A percentile compares a stretch with the other conserved stretches of the same genome.
Conservation (phyloP, 2,329 filamentous ascomycete species). For the Rugonectria rugulosa region DNA sequence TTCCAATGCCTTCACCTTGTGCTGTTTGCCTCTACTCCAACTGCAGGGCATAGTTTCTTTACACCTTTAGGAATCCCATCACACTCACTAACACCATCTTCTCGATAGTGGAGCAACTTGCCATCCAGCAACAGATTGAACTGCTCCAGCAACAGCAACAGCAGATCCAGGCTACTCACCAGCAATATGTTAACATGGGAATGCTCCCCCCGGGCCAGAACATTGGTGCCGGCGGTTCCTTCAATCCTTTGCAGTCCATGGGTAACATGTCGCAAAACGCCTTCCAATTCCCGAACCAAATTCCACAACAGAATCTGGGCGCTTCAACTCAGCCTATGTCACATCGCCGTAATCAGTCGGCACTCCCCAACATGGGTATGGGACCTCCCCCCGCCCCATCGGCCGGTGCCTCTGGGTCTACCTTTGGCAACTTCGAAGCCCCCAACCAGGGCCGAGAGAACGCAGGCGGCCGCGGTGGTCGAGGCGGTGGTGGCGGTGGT, state of each 20-base stretch:
- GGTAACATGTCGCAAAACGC: constrained; percentile 79
- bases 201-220: constrained; percentile 86
- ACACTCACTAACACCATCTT: constrained; percentile 29
- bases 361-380: constrained; percentile 90
- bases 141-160: constrained; percentile 97
- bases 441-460: constrained; percentile 51
- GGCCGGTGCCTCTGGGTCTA: constrained; percentile 81
- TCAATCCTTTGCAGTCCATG: constrained; percentile 83
- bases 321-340: constrained; percentile 79
- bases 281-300: constrained; percentile 88
- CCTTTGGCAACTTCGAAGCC: constrained; percentile 81
- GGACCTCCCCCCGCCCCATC: constrained; percentile 90
- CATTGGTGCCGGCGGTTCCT: constrained; percentile 73
- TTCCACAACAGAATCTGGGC: constrained; percentile 78
- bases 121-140: constrained; percentile 98
- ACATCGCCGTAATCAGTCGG: constrained; percentile 98
- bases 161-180: constrained; percentile 94
- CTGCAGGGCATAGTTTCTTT: neutral
- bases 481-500: constrained; percentile 71
- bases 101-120: constrained; percentile 87
- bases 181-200: constrained; percentile 98
- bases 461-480: constrained; percentile 67
- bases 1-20: neutral
- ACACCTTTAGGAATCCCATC: neutral
- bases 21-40: neutral